These are phyloP conservation scores for Hypoxylon sp. DNA, from an alignment of 2,329 filamentous ascomycete genomes.

Conservation along the genomic window DNA sequence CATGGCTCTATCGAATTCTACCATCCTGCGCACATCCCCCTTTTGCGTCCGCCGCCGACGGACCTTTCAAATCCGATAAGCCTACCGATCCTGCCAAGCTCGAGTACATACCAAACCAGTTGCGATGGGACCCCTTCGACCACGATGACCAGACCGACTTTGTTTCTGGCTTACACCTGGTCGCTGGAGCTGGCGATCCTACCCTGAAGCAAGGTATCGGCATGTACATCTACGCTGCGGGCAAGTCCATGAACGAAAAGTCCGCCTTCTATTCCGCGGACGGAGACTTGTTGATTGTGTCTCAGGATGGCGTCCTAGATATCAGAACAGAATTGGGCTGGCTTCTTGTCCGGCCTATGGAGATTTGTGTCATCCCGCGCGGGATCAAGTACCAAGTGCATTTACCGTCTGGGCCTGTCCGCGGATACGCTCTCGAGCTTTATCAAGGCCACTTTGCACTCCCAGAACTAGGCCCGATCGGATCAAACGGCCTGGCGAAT, in stretches of 20 bases:
- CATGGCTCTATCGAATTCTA: slow-evolving; percentile 71
- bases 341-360: slow-evolving; percentile 72
- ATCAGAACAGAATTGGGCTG: slow-evolving; percentile 76
- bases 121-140: slow-evolving; percentile 86
- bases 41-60: slow-evolving; percentile 50
- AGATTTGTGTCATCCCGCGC: slow-evolving; percentile 75
- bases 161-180: slow-evolving; percentile 66
- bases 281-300: slow-evolving; percentile 75
- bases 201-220: slow-evolving; percentile 77
- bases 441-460: slow-evolving; percentile 72
- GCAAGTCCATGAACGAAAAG: slow-evolving; percentile 75
- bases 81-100: slow-evolving; percentile 64
- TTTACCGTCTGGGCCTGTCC: slow-evolving; percentile 57
- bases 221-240: slow-evolving; percentile 78
- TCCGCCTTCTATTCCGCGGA: slow-evolving; percentile 82
- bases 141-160: slow-evolving; percentile 68
- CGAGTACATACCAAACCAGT: slow-evolving; percentile 82
- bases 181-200: slow-evolving; percentile 79
- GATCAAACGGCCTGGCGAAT: slow-evolving; percentile 72
- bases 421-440: slow-evolving; percentile 74
- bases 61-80: slow-evolving; percentile 61
- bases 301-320: slow-evolving; percentile 73
- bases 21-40: slow-evolving; percentile 64
- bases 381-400: slow-evolving; percentile 74
- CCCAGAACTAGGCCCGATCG: slow-evolving; percentile 72